Evolutionary conservation across 1,284 basidiomycete species (phyloP).

Genomic region (Grifola frondosa): DNA sequence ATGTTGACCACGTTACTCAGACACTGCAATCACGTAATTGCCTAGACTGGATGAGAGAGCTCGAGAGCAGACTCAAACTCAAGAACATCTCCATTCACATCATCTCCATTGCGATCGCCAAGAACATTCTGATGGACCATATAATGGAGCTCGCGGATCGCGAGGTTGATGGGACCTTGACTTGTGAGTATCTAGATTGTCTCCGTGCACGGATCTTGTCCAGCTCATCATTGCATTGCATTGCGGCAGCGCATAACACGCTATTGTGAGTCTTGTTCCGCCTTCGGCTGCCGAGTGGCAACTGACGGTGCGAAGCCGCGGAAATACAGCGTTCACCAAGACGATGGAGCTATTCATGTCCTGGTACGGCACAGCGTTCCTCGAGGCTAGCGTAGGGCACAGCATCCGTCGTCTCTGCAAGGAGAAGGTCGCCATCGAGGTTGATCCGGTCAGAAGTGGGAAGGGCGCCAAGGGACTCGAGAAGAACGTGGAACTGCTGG

Average conservation of each 20-base stretch:
- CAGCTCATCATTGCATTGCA: constrained; percentile 1
- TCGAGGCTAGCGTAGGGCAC: constrained; percentile 74
- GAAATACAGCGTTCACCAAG: constrained; percentile 80
- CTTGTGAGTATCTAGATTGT: constrained; percentile 27
- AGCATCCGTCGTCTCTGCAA: constrained; percentile 65
- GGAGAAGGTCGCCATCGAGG: constrained; percentile 75
- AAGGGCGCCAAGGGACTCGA: constrained; percentile 62
- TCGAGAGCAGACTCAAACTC: constrained; percentile 65
- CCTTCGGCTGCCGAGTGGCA: background rate
- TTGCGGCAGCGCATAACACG: constrained; percentile 36
- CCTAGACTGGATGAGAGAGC: constrained; percentile 71
- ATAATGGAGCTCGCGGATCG: constrained; percentile 63
- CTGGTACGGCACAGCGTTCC: constrained; percentile 71
- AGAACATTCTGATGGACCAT: constrained; percentile 60
- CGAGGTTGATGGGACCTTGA: constrained; percentile 59
- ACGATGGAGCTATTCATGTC: constrained; percentile 76
- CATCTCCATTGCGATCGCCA: constrained; percentile 67
- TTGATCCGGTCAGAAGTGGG: constrained; percentile 66
- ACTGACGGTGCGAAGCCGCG: constrained; percentile 41
- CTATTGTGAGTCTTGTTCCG: constrained; percentile 46
- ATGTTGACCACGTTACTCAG: constrained; percentile 35
- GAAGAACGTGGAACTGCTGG: constrained; percentile 67
- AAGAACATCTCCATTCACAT: constrained; percentile 60
- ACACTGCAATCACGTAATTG: constrained; percentile 63
- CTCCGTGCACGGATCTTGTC: too few species aligned